phyloP scores from a whole-genome alignment of 2,329 filamentous ascomycete genomes.

The Hymenoscyphus repandus region DNA sequence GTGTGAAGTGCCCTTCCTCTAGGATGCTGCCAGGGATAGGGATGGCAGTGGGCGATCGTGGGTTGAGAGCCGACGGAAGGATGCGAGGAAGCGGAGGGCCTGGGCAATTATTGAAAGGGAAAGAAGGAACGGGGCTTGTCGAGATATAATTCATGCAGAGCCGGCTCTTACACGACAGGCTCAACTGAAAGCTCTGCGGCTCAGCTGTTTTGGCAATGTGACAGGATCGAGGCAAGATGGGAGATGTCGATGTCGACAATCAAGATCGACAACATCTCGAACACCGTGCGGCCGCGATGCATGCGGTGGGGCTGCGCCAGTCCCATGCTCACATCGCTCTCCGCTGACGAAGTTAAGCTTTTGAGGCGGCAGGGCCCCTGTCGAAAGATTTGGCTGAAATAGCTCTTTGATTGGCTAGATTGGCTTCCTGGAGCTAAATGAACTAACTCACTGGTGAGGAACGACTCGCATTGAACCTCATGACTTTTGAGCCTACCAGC shows the following conservation, averaged over 20 bases:
- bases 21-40: not conserved
- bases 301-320: not conserved
- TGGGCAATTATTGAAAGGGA: not conserved
- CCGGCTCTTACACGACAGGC: conserved; percentile 18
- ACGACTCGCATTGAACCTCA: too few relatives aligned
- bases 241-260: not conserved
- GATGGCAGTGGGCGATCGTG: not conserved
- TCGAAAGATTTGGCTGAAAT: too few relatives aligned
- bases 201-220: not conserved
- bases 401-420: too few relatives aligned
- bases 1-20: not conserved
- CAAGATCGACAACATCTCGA: too few relatives aligned
- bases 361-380: too few relatives aligned
- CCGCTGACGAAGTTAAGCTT: too few relatives aligned
- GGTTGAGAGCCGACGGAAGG: too few relatives aligned
- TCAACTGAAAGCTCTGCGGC: not conserved
- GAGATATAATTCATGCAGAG: conserved; percentile 14
- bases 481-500: too few relatives aligned
- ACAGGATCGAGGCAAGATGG: not conserved
- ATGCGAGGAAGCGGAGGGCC: too few relatives aligned
- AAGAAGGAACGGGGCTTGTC: not conserved
- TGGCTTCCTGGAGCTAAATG: too few relatives aligned
- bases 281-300: too few relatives aligned
- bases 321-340: not conserved
- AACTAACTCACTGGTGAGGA: too few relatives aligned